Evolutionary conservation across 345 rosid species (phyloP), one percentile per base, ranked within the genome.

Genomic region (Theobroma cacao): DNA sequence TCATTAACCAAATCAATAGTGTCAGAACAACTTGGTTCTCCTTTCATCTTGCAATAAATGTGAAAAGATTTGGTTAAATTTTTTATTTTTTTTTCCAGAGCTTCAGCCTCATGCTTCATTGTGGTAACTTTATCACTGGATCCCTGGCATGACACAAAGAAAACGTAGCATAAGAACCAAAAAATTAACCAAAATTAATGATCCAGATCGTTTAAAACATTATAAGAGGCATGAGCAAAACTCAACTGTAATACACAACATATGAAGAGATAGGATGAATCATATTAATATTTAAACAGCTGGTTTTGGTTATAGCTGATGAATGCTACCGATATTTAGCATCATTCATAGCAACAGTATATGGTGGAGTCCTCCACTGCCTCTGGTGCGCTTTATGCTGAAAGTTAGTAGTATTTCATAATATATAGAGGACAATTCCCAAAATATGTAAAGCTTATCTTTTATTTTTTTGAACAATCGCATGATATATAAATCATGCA

Each of bases 101-200:
- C 75, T 85, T 89, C 88, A 78, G 78, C 72, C 71, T 89, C 93
- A 83, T 82, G 82, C 82, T 80, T 88, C 87, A 76, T 82, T 76
- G 80, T 75, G 41, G 65, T 78, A 62, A 80, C 77, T 74, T 85
- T 82, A 74, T 79, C 81, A 50, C 70, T 41, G 45, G 79, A 70
- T 81, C 84, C 91, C 97, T 94, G 89, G 69, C 72, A 71, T n/a
- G 53, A 65, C 22, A 58, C 17, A 72, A 71, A 71, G 4, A 43
- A 78, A 56, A 81, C 36, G n/a, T 36, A 84, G 28, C 53, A 73
- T 59, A 76, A 10, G n/a, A 38, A 0, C 65, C 50, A 56, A 26
- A 69, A 69, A 69, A 18, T 8, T 28, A 26, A 69, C 22, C 56
- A 45, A 69, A 47, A 28, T 69, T 14, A 47, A 9, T 30, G 22